Conservation (phyloP, 2,329 filamentous ascomycete genomes). For the Huntiella decipiens region DNA sequence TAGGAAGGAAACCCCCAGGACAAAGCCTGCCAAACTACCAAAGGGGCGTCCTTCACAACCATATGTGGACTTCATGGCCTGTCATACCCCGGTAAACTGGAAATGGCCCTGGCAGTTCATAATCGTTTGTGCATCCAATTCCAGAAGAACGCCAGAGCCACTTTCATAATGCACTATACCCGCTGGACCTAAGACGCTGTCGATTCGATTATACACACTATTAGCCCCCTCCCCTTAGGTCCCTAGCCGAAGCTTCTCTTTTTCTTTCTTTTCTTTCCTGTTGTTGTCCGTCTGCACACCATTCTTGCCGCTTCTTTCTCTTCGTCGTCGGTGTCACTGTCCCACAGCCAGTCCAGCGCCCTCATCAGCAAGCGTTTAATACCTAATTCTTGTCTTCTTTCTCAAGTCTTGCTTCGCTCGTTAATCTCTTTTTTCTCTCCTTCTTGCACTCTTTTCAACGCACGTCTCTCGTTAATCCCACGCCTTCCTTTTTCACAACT, state of each 20-base stretch:
- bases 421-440: constrained; percentile 2
- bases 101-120: no score
- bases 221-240: neutral
- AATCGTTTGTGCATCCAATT: no score
- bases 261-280: constrained; percentile 4
- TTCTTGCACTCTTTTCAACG: neutral
- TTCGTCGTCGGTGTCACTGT: constrained; percentile 8
- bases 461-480: neutral
- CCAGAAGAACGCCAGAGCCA: neutral
- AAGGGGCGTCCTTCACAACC: no score
- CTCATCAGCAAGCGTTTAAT: constrained; percentile 9
- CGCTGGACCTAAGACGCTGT: neutral
- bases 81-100: no score
- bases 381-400: constrained; percentile 7
- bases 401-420: constrained; percentile 10
- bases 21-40: no score
- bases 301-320: constrained; percentile 2
- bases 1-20: no score
- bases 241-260: constrained; percentile 7
- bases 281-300: constrained; percentile 1
- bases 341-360: constrained; percentile 2
- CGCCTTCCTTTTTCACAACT: neutral
- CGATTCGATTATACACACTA: neutral
- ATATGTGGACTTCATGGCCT: no score
- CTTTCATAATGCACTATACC: neutral